Conservation (phyloP, 2,329 filamentous ascomycete genomes). For the Blastomyces silverae region DNA sequence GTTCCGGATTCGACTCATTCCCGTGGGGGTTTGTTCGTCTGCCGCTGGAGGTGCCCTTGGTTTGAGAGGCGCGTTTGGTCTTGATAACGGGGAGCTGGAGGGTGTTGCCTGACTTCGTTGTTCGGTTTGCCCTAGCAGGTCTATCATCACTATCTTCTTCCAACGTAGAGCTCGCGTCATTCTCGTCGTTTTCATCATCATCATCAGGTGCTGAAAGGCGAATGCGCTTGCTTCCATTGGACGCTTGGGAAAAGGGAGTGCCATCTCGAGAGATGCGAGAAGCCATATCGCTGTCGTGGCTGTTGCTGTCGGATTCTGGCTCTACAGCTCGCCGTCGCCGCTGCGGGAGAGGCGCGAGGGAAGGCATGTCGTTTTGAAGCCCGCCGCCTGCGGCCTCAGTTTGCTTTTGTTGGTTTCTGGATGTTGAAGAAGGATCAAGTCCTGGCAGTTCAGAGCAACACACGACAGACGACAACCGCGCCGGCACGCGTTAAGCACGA, state of each 20-base stretch:
- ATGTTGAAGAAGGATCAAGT: no score
- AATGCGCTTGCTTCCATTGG: constrained; percentile 31
- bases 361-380: constrained; percentile 25
- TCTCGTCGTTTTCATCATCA: constrained; percentile 10
- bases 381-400: neutral
- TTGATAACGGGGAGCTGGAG: neutral
- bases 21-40: neutral
- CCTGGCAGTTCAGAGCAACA: no score
- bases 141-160: constrained; percentile 1
- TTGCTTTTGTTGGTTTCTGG: neutral
- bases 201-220: constrained; percentile 21
- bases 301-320: constrained; percentile 21
- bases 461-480: no score
- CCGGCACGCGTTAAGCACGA: no score
- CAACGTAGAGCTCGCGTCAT: constrained; percentile 3
- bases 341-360: constrained; percentile 24
- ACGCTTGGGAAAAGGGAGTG: constrained; percentile 25
- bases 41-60: neutral
- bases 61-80: neutral
- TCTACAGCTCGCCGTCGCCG: constrained; percentile 27
- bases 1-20: constrained; percentile 17
- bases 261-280: constrained; percentile 19
- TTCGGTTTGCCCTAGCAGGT: neutral
- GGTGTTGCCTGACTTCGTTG: neutral
- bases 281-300: constrained; percentile 24